A percentile compares a stretch with the other conserved stretches of the same genome.
These are phyloP conservation scores for Mycena vitilis DNA, from an alignment of 768 basidiomycete species.

Conservation along the genomic window DNA sequence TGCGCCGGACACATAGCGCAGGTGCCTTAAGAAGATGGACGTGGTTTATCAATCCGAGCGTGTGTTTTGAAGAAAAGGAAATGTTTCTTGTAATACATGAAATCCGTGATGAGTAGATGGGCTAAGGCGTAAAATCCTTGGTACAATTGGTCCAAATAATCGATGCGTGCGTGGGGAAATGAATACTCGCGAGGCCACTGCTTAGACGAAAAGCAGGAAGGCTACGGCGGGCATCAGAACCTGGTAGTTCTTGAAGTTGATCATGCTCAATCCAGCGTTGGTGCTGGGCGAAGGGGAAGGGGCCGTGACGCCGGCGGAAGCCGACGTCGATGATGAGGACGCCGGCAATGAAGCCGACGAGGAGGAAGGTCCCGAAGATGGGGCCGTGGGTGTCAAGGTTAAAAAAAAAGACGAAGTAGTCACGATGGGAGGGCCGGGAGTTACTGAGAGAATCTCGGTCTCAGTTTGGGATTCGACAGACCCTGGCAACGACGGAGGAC, in stretches of 20 bases:
- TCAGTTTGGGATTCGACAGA: neutral
- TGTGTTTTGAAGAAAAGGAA: constrained; percentile 6
- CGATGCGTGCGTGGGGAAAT: neutral
- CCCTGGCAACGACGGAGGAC: constrained; percentile 2
- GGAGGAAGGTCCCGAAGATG: constrained; percentile 10
- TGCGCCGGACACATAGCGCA: constrained; percentile 39
- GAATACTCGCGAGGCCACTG: neutral
- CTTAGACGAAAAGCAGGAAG: constrained; percentile 30
- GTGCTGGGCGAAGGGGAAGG: constrained; percentile 39
- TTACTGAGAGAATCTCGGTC: neutral
- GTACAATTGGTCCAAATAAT: neutral
- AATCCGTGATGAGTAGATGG: constrained; percentile 20
- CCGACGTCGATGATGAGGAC: constrained; percentile 22
- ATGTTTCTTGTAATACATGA: constrained; percentile 31
- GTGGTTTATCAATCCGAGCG: too few relatives aligned
- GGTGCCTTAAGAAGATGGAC: too few relatives aligned
- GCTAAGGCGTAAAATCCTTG: neutral
- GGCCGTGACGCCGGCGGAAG: constrained; percentile 25
- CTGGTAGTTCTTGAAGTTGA: constrained; percentile 11
- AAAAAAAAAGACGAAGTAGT: constrained; percentile 41
- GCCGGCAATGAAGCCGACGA: constrained; percentile 32
- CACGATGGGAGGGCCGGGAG: constrained; percentile 35
- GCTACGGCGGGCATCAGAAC: constrained; percentile 21
- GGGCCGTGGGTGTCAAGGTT: constrained; percentile 20
- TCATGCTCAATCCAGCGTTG: constrained; percentile 43